Evolutionary conservation across 257 asterid species (phyloP), one percentile per base, ranked within the genome.

Genomic region (Ajuga chamaepitys): DNA sequence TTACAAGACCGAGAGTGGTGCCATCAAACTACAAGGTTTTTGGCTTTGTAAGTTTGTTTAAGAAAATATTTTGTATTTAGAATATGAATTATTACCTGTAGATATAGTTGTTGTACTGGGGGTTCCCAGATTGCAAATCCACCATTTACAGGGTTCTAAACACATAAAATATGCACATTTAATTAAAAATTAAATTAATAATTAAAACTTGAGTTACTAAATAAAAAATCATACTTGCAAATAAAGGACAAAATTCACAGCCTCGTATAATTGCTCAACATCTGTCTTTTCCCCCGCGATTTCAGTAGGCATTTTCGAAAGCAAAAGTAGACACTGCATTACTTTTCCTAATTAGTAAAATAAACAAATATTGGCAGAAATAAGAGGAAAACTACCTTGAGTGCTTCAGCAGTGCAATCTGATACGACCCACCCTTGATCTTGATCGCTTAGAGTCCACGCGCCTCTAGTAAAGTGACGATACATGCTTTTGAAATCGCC

Each of bases 341-440:
- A n/a, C n/a, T 17, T 13, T n/a, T 18, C 12, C 2, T 45, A 7
- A 16, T 5, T 18, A 16, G n/a, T 48, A 0, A 38, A 48, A 20
- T 4, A 4, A 26, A 3, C 26, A 16, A 9, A 0, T 20, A 4
- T n/a, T n/a, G n/a, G n/a, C n/a, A n/a, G n/a, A 4, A 4, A 38
- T 9, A 4, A n/a, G 5, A 44, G 30, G 0, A 34, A 12, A 6
- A 18, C 1, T 68, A 89, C 96, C 87, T 82, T 85, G 0, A 89
- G 78, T 0, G 84, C 80, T 66, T 89, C 91, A 0, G 95, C 85
- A 1, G 95, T 87, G 73, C 95, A 82, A 30, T 89, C 97, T 0
- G 95, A 87, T 20, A 85, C 95, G 58, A 50, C 81, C 95, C 91
- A 85, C 0, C 95, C 97, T 0, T 89, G 95, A 83, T 89, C 97